phyloP scores from a whole-genome alignment of 192 early-diverging fungal species.

The Entophlyctis luteolus region DNA sequence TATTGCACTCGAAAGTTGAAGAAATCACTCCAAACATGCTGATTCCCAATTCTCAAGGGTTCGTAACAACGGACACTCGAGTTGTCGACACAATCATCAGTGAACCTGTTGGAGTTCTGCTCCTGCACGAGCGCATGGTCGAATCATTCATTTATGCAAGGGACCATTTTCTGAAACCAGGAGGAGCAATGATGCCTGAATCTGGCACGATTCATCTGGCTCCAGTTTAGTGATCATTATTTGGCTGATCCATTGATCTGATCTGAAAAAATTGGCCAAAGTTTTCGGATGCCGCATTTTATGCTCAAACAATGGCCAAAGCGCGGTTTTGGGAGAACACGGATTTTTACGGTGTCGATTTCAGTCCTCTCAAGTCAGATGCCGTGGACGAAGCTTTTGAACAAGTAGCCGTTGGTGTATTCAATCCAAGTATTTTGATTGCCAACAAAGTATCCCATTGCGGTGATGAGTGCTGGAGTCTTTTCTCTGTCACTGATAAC shows the following conservation, averaged over 20 bases:
- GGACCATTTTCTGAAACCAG: conserved; percentile 87
- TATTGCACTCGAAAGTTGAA: conserved; percentile 88
- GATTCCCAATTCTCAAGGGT: too few species aligned
- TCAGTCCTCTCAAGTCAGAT: conserved; percentile 74
- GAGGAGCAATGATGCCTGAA: conserved; percentile 87
- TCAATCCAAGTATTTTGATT: conserved; percentile 78
- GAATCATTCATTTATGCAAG: conserved; percentile 83
- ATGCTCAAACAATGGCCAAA: conserved; percentile 92
- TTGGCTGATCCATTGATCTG: not conserved
- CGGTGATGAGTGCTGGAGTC: conserved; percentile 30
- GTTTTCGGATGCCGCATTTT: conserved; percentile 64
- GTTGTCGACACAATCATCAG: conserved; percentile 92
- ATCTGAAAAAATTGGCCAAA: not conserved
- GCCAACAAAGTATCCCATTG: conserved; percentile 54
- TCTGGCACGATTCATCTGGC: conserved; percentile 85
- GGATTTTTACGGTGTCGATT: conserved; percentile 90
- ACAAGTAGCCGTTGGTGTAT: conserved; percentile 89
- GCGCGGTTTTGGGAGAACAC: conserved; percentile 71
- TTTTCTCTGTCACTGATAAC: not conserved
- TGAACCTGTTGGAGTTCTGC: conserved; percentile 94
- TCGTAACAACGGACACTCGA: conserved; percentile 53
- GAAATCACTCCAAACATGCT: too few species aligned
- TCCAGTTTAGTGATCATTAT: conserved; percentile 44
- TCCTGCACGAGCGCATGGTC: conserved; percentile 97
- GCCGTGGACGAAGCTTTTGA: conserved; percentile 89